Base-by-base conservation (phyloP, 2,329 filamentous ascomycete genomes). In the Alternaria consortialis region DNA sequence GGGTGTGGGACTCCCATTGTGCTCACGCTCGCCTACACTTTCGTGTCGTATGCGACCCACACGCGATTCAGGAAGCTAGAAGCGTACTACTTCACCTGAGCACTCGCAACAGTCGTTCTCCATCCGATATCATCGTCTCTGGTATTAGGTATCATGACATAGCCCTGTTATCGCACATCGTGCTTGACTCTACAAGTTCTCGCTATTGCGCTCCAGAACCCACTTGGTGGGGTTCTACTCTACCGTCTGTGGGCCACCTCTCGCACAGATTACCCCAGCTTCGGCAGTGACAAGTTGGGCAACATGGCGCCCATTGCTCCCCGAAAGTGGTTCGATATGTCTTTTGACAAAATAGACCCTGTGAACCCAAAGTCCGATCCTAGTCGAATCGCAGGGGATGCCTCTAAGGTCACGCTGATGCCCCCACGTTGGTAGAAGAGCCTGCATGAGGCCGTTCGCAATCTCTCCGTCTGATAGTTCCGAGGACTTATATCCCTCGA, bases 181-280 rank as follows among this genome's bases (percentile, higher is more conserved):
- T 36, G 34, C 34, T 37, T 52, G 13, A 2, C 13, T 11, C 25
- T 32, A 36, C 3, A 32, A 34, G 20, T 15, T 23, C 29, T 48
- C 44, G 13, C 17, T 20, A 20, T 8, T 23, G 11, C 23, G 29
- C 44, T 20, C n/a, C 37, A 20, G 11, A 39, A 20, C 20, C n/a
- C n/a, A 20, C 44, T 3, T 32, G 56, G 60, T 15, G 61, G 63
- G n/a, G 46, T 37, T 25, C 23, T 68, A 5, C 61, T 71, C 13
- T 60, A 62, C 37, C 70, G 70, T 36, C 62, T 63, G 1, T 70
- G 65, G 62, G 64, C 62, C 8, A 32, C 59, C 34, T 71, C 64
- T 37, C 43, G 57, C 25, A 70, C 64, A 20, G 62, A 64, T 25
- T 66, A 63, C 42, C 42, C 52, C 8, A 71, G 67, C 54, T 69